Evolutionary conservation across 495 filamentous ascomycete genomes (phyloP), one percentile per base, ranked within the genome.

Genomic region (Penicillium tannophilum): DNA sequence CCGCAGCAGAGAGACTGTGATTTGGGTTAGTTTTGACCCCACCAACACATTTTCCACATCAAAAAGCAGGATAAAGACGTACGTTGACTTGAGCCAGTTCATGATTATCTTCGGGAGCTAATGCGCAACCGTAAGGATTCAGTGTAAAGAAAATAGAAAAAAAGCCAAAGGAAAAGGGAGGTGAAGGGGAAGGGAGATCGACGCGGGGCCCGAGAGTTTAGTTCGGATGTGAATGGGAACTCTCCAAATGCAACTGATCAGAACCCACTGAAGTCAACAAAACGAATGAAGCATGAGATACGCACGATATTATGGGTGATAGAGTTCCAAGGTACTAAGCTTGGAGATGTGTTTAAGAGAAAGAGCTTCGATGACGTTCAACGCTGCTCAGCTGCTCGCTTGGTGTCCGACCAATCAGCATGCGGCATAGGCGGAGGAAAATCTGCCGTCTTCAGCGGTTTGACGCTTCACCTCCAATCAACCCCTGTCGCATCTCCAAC

Each of bases 1-100:
- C 91, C 63, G 95, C 92, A 72, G 91, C 87, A 70, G 93, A 90
- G 72, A 97, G 80, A 74, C 92, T 96, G 54, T 54, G 51, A 58
- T 60, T 56, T 44, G 24, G 59, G 44, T 74, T 57, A 74, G 69
- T 56, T 59, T 45, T 4, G 62, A 45, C 57, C 56, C 33, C 54
- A 58, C 33, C 42, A 39, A 51, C 28, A 45, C 53, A 42, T 16
- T 31, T 7, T 24, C 16, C 39, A 41, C 16, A 41, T 7, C 16
- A 0, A 41, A 41, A 41, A 41, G 39, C 16, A 23, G 46, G 54
- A 48, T 19, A 26, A 30, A 39, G 33, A 77, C 86, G 60, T 80
- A 88, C 88, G 84, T 82, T 63, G 87, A 83, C 70, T 90, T 88
- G 52, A 88, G 80, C 88, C 88, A 91, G 75, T 89, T 88, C 78